Conservation (phyloP, 768 basidiomycete species). For the Mycena venus region DNA sequence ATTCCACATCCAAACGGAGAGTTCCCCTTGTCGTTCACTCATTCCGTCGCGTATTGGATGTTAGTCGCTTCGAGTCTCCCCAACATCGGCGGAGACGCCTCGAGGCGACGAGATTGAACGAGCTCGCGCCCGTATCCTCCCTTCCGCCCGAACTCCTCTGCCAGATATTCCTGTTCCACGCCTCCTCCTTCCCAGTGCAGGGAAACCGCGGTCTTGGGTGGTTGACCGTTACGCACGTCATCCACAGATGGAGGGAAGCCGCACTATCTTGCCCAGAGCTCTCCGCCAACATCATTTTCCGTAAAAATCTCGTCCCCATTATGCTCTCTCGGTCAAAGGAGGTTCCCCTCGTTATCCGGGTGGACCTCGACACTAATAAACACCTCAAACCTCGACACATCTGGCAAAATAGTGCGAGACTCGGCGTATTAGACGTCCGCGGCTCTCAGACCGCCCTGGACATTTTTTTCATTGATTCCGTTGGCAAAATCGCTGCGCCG, state of each 20-base stretch:
- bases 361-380: neutral
- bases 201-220: conserved; percentile 6
- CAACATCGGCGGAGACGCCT: neutral
- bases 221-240: conserved; percentile 23
- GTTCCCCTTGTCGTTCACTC: neutral
- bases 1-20: neutral
- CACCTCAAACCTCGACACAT: neutral
- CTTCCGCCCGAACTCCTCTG: neutral
- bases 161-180: neutral
- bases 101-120: neutral
- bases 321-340: conserved; percentile 25
- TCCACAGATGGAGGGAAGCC: conserved; percentile 21
- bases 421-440: neutral
- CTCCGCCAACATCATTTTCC: conserved; percentile 23
- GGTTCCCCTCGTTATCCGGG: conserved; percentile 19
- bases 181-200: neutral
- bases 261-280: conserved; percentile 29
- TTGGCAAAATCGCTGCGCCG: neutral
- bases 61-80: neutral
- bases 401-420: neutral
- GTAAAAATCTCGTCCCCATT: conserved; percentile 6
- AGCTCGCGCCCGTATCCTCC: neutral
- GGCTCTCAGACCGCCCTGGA: neutral
- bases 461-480: neutral
- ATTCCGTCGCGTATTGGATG: neutral